A percentile compares a stretch with the other conserved stretches of the same genome.
phyloP scores from a whole-genome alignment of 371 early-diverging fungal species.

The Sporodiniella umbellata region DNA sequence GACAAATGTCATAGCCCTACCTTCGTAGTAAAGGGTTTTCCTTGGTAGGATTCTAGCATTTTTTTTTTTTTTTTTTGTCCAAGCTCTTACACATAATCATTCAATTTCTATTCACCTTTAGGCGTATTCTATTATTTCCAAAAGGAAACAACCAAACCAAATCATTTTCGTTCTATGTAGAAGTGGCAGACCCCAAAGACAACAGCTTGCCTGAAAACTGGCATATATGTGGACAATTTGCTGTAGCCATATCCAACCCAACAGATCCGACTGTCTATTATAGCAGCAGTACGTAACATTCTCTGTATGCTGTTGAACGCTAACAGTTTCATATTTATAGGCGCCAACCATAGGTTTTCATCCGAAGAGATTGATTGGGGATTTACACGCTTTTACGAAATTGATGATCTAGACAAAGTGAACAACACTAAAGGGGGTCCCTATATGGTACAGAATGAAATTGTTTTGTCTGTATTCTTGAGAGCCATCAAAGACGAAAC shows the following conservation, averaged over 20 bases:
- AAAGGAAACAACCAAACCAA: slow-evolving; percentile 79
- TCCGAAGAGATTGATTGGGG: slow-evolving; percentile 93
- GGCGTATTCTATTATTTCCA: slow-evolving; percentile 80
- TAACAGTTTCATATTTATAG: slow-evolving; percentile 31
- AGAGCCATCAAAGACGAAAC: slow-evolving; percentile 84
- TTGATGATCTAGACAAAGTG: slow-evolving; percentile 38
- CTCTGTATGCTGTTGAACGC: background rate
- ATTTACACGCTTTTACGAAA: slow-evolving; percentile 77
- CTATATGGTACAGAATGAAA: slow-evolving; percentile 63
- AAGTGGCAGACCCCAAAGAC: slow-evolving; percentile 69
- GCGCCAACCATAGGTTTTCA: slow-evolving; percentile 82
- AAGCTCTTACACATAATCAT: background rate
- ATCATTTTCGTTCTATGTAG: slow-evolving; percentile 77
- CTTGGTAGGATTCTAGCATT: slow-evolving; percentile 14
- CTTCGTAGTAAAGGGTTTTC: slow-evolving; percentile 14
- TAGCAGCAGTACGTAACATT: slow-evolving; percentile 52
- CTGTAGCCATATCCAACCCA: slow-evolving; percentile 75
- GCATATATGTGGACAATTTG: slow-evolving; percentile 91
- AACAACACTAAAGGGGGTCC: slow-evolving; percentile 43
- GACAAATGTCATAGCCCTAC: slow-evolving; percentile 15
- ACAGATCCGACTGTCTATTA: slow-evolving; percentile 67
- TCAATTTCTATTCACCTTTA: background rate
- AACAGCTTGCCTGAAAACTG: slow-evolving; percentile 38
- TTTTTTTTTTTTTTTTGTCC: background rate
- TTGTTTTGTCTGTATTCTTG: slow-evolving; percentile 73